Evolutionary conservation across 768 basidiomycete species (phyloP), one percentile per base, ranked within the genome.

Genomic region (Amanita rubescens): DNA sequence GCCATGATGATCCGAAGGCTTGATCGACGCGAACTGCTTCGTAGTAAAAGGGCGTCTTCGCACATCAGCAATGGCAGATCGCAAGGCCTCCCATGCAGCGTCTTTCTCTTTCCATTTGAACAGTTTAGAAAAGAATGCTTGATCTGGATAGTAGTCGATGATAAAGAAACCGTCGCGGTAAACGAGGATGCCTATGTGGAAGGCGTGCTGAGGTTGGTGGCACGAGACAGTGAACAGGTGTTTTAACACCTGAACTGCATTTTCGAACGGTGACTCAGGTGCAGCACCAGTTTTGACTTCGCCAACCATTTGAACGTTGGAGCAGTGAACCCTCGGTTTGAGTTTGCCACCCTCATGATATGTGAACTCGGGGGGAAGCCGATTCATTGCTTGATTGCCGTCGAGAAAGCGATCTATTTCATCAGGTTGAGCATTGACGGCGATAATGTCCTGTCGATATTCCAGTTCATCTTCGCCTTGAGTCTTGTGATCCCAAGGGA

Each of bases 81-180:
- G 10, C 30, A 47, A 47, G 19, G 46, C 46, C n/a, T 32, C 12
- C 30, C 25, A 19, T 30, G 27, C 46, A 47, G 3, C 20, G 41
- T 45, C 22, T 17, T 19, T 30, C 27, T 30, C 25, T n/a, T 30
- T 14, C 46, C 32, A 47, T 32, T 12, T 30, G 17, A 32, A 47
- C 27, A 47, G 46, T 17, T 47, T 15, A 6, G 46, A 47, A 33
- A 32, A 47, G 30, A 47, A 47, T 30, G 46, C 46, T 30, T 15
- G 27, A 47, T 47, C 46, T 19, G 46, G 46, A 33, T 47, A 47
- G 30, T 34, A 47, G 25, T 47, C 27, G 17, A 47, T 47, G 46
- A 33, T 47, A 32, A 47, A 30, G 32, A 47, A 47, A 33, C 46
- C 46, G 30, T 47, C 15, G 19, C 19, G n/a, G 8, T 41, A 41